These are phyloP conservation scores for Centella asiatica DNA, from an alignment of 129 eudicot genomes.

Conservation along the genomic window DNA sequence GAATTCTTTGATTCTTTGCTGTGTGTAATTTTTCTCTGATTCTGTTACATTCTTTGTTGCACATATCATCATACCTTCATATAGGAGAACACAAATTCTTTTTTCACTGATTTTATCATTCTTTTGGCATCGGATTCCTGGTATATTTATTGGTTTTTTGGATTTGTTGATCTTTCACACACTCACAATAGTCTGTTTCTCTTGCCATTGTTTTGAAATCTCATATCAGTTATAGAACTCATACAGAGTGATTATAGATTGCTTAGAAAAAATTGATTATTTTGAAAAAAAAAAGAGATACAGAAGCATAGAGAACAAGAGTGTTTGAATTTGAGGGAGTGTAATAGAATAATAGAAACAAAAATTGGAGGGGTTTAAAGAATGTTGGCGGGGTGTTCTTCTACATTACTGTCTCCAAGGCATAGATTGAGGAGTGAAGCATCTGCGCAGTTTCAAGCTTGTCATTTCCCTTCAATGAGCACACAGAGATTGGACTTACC, in stretches of 20 bases:
- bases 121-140: slow-evolving; percentile 73
- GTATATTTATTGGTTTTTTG: slow-evolving; percentile 5
- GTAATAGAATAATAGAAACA: slow-evolving; percentile 16
- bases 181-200: slow-evolving; percentile 32
- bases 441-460: slow-evolving; percentile 79
- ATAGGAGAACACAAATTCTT: slow-evolving; percentile 29
- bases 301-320: slow-evolving; percentile 12
- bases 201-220: slow-evolving; percentile 18
- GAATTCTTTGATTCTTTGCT: slow-evolving; percentile 62
- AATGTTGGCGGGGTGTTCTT: slow-evolving; percentile 98
- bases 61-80: slow-evolving; percentile 39
- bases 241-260: slow-evolving; percentile 13
- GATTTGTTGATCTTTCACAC: slow-evolving; percentile 36
- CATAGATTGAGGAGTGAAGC: slow-evolving; percentile 71
- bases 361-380: slow-evolving; percentile 44
- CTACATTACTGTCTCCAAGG: slow-evolving; percentile 76
- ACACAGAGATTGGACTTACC: slow-evolving; percentile 93
- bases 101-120: slow-evolving; percentile 17
- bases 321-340: slow-evolving; percentile 21
- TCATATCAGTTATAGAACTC: neutral
- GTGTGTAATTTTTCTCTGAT: slow-evolving; percentile 20
- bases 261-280: slow-evolving; percentile 19
- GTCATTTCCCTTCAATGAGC: slow-evolving; percentile 89
- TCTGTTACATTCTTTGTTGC: slow-evolving; percentile 46
- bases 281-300: slow-evolving; percentile 21